These are phyloP conservation scores for Microbotryomycetes sp. DNA, from an alignment of 1,284 basidiomycete species.

Conservation along the genomic window DNA sequence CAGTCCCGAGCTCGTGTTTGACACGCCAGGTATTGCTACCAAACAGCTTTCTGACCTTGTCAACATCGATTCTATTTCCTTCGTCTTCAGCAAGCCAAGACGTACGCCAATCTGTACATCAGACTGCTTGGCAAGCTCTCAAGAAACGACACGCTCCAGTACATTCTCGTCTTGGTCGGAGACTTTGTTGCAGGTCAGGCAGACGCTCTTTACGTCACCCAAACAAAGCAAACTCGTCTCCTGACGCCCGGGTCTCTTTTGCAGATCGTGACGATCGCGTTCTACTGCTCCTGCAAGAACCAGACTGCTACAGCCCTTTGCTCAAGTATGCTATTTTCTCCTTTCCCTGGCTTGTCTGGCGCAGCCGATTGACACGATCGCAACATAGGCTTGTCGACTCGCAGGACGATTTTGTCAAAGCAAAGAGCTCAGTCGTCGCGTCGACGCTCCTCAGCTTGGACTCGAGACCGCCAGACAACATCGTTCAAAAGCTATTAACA, in stretches of 20 bases:
- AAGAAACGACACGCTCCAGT: constrained; percentile 88
- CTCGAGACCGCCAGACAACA: constrained; percentile 1
- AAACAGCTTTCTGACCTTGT: not conserved
- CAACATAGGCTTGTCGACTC: constrained; percentile 62
- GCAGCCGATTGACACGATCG: not conserved
- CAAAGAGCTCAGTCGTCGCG: constrained; percentile 81
- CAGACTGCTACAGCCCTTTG: constrained; percentile 73
- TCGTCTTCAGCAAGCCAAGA: constrained; percentile 50
- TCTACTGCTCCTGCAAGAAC: constrained; percentile 44
- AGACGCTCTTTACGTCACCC: too few relatives aligned
- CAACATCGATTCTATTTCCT: not conserved
- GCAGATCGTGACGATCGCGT: constrained; percentile 39
- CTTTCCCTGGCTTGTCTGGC: too few relatives aligned
- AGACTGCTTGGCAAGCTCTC: constrained; percentile 86
- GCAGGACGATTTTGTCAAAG: constrained; percentile 85
- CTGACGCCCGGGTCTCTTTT: too few relatives aligned
- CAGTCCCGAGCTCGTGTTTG: not conserved
- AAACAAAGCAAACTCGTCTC: too few relatives aligned
- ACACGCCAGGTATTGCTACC: not conserved
- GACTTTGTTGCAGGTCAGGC: constrained; percentile 71
- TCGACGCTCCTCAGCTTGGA: constrained; percentile 69
- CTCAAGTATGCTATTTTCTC: constrained; percentile 53
- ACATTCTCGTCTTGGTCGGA: constrained; percentile 79
- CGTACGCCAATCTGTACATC: constrained; percentile 84
- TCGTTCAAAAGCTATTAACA: constrained; percentile 17